A percentile compares a stretch with the other conserved stretches of the same genome.
phyloP scores from a whole-genome alignment of 129 eudicot species.

The Kitagawia praeruptora region DNA sequence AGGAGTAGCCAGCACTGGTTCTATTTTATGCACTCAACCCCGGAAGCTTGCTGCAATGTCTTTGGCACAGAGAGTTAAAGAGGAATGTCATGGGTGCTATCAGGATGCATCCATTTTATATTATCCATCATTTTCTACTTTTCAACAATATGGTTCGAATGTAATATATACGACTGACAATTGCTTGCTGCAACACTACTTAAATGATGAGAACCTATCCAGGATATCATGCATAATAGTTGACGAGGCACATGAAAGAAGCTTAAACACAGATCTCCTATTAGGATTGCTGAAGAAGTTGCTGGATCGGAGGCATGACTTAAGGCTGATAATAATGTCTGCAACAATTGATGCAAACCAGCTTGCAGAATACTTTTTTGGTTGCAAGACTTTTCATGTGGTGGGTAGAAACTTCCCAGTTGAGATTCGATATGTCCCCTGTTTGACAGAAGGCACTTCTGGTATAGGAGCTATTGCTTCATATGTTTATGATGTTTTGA shows the following conservation, averaged over 20 bases:
- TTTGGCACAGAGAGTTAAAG: slow-evolving; percentile 61
- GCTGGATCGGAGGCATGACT: slow-evolving; percentile 45
- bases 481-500: slow-evolving; percentile 54
- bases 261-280: slow-evolving; percentile 85
- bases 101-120: slow-evolving; percentile 31
- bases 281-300: slow-evolving; percentile 65
- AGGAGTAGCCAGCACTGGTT: slow-evolving; percentile 44
- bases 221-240: slow-evolving; percentile 74
- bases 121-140: slow-evolving; percentile 48
- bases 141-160: slow-evolving; percentile 31
- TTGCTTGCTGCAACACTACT: slow-evolving; percentile 81
- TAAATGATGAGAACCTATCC: slow-evolving; percentile 56
- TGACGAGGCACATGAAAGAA: slow-evolving; percentile 98
- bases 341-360: slow-evolving; percentile 89
- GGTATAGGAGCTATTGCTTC: slow-evolving; percentile 30
- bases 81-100: slow-evolving; percentile 66
- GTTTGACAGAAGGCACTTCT: slow-evolving; percentile 22
- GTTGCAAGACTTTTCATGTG: slow-evolving; percentile 59
- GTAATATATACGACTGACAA: slow-evolving; percentile 80
- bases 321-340: slow-evolving; percentile 87
- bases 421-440: slow-evolving; percentile 57
- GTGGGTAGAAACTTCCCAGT: slow-evolving; percentile 83
- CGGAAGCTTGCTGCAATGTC: slow-evolving; percentile 91
- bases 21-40: slow-evolving; percentile 90
- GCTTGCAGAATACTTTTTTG: slow-evolving; percentile 56